A percentile compares a stretch with the other conserved stretches of the same genome.
Evolutionary conservation across 352 stramenopile species (phyloP).

Genomic region (Phytophthora parvispora): DNA sequence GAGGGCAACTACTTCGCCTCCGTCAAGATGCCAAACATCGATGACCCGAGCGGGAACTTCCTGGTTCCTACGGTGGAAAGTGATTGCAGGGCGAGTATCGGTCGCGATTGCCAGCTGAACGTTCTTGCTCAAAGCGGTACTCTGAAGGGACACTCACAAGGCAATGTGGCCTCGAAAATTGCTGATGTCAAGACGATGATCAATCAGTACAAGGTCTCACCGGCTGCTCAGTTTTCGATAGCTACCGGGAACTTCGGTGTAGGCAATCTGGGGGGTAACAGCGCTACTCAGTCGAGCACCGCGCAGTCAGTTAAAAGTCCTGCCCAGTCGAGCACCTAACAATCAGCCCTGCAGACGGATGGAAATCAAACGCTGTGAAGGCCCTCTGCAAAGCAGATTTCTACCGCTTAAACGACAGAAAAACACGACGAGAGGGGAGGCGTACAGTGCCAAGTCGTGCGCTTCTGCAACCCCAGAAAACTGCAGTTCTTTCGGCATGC

Average conservation of each 20-base stretch:
- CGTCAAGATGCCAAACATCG: no score
- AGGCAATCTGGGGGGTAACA: background rate
- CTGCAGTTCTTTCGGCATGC: no score
- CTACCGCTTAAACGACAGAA: no score
- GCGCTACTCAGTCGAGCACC: background rate
- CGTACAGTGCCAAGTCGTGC: no score
- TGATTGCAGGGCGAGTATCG: slow-evolving; percentile 20
- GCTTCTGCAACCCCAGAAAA: no score
- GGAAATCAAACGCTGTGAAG: background rate
- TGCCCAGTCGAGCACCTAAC: background rate
- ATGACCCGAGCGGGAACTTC: slow-evolving; percentile 15
- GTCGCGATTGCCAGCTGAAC: slow-evolving; percentile 20
- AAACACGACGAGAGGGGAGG: no score
- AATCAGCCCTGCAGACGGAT: background rate
- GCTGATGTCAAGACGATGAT: background rate
- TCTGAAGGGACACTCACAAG: background rate
- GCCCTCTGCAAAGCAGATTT: no score
- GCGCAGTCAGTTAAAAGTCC: background rate
- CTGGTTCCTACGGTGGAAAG: slow-evolving; percentile 10
- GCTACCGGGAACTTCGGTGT: background rate
- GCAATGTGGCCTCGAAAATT: background rate
- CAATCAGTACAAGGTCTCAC: background rate
- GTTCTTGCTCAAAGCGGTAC: slow-evolving; percentile 11
- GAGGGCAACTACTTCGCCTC: no score
- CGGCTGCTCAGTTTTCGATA: background rate